Conservation (phyloP, 2,329 filamentous ascomycete species). For the Westerdykella ornata region DNA sequence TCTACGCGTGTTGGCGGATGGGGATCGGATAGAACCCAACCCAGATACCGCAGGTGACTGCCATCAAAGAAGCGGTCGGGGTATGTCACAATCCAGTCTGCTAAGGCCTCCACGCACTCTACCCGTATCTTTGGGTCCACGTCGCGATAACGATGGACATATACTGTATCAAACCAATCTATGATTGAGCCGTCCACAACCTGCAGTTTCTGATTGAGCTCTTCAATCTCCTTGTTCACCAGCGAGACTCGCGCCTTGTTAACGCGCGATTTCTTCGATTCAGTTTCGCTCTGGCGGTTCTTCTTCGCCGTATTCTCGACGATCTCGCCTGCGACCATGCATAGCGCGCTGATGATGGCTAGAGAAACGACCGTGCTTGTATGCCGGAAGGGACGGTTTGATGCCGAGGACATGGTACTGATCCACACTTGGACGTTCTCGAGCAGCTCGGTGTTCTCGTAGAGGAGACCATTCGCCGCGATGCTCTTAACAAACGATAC, state of each 20-base stretch:
- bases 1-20: constrained; percentile 70
- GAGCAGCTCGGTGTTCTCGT: constrained; percentile 67
- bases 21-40: constrained; percentile 88
- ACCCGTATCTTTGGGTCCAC: constrained; percentile 82
- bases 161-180: constrained; percentile 86
- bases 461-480: constrained; percentile 74
- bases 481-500: constrained; percentile 66
- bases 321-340: constrained; percentile 63
- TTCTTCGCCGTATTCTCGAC: constrained; percentile 67
- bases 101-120: constrained; percentile 80
- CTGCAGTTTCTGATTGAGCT: constrained; percentile 63
- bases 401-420: constrained; percentile 80
- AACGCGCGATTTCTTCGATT: constrained; percentile 63
- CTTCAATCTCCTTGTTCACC: constrained; percentile 64
- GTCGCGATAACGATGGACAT: constrained; percentile 92
- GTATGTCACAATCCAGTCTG: constrained; percentile 78
- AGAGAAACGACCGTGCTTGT: constrained; percentile 83
- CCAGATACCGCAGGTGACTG: constrained; percentile 83
- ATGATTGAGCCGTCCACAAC: constrained; percentile 65
- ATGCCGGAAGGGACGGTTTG: constrained; percentile 83
- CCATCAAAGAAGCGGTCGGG: constrained; percentile 88
- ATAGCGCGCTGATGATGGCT: constrained; percentile 70
- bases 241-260: constrained; percentile 73
- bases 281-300: constrained; percentile 70
- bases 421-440: constrained; percentile 90